Evolutionary conservation across 208 protist species (phyloP), one percentile per base, ranked within the genome.

Genomic region (Trypanosoma mega): DNA sequence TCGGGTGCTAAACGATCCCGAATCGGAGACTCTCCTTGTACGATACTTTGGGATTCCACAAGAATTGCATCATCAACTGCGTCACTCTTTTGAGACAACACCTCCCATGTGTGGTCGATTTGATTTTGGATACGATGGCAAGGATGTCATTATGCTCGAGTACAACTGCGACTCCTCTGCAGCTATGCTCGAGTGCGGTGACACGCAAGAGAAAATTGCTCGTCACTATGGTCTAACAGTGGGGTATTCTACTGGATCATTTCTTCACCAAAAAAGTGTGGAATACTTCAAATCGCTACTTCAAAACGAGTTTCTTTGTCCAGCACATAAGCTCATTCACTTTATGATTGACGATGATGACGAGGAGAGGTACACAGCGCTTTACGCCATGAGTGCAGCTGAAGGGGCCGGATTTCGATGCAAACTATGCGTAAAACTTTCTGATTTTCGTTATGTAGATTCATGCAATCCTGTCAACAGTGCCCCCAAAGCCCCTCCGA

Each of bases 321-420:
- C 82, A 27, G 43, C 39, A 23, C 78, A 86, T 57, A 58, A 55
- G 12, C 47, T 90, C 7, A 80, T 90, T 29, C 84, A 92, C 56
- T 94, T 94, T 68, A 80, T 94, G 75, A 85, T 94, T 63, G 82
- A 85, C 72, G 75, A 89, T 31, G 80, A 90, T 67, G 80, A 90
- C 63, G 82, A 92, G 65, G 84, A 94, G 62, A 68, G 82, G 18
- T 94, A 92, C 64, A 92, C 84, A 0, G 84, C 84, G 11, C 55
- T 79, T 67, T 89, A 80, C 65, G 80, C 82, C 65, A 83, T 85
- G 71, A 57, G 56, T 50, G 82, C 80, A 34, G 87, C 82, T 16
- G 72, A 81, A 56, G 41, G 65, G 37, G 77, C 74, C 8, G 83
- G 76, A 12, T 90, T 94, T 49, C 68, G 71, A 43, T 80, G 69